Evolutionary conservation across 805 yeast genomes (phyloP), one percentile per base, ranked within the genome.

Genomic region (Wickerhamiella allomyrinae): DNA sequence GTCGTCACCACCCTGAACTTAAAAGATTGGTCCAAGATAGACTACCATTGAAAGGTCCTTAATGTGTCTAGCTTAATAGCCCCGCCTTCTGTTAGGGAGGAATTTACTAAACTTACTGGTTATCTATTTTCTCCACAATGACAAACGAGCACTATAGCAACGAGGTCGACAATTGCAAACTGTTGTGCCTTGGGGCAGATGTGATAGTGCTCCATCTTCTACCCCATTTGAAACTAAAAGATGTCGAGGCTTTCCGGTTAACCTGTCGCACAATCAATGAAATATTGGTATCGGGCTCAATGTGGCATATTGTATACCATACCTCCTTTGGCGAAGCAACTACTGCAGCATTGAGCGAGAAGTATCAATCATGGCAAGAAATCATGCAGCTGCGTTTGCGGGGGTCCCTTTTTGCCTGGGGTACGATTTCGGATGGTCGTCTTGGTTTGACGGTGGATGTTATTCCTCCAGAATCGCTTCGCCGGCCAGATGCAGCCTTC

Each of bases 181-280:
- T 38, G 41, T 17, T 38, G 9, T 34, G n/a, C 9, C 34, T 38
- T n/a, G 41, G 41, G 8, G 27, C 34, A 13, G 41, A 38, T 19
- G 20, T 36, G 17, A 14, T 38, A 13, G 36, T 15, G 35, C 20
- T 38, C 17, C 35, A 38, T 11, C 20, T 38, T 5, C 22, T 38
- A 20, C 41, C 41, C 3, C 34, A 15, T 14, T 14, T 38, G 25
- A 7, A 19, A 7, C 13, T 20, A 8, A 17, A 21, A 34, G 37
- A 34, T 20, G 25, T 34, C 19, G 21, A 34, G 20, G 20, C 37
- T 20, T 20, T 34, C 13, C 7, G 37, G 9, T 25, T 20, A 6
- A 34, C 37, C 15, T 34, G 37, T 13, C 23, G 21, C 10, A 11
- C 20, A 5, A 14, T 34, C 6, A 11, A 20, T 19, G 19, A 20